These are phyloP conservation scores for Diophrys sp. DNA, from an alignment of 73 alveolate genomes.

Conservation along the genomic window DNA sequence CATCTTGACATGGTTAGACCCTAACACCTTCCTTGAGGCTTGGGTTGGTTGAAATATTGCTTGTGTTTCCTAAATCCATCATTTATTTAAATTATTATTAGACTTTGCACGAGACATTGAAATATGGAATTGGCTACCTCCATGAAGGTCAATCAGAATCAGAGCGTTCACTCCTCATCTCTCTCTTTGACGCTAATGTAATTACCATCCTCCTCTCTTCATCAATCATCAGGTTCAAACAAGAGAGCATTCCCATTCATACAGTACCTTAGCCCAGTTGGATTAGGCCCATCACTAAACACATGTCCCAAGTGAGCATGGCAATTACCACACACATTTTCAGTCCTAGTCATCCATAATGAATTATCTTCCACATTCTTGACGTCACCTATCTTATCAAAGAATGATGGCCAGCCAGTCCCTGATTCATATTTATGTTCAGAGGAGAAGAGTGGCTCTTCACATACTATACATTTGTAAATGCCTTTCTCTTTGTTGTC, in stretches of 20 bases:
- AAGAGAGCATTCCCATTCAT: too few species aligned
- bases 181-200: conserved; percentile 50
- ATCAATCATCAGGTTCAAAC: too few species aligned
- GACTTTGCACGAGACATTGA: conserved; percentile 62
- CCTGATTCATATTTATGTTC: background rate
- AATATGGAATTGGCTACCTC: conserved; percentile 43
- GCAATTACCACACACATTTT: conserved; percentile 65
- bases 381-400: background rate
- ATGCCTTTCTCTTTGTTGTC: background rate
- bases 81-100: too few species aligned
- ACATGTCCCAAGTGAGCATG: conserved; percentile 84
- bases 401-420: conserved; percentile 12
- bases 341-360: conserved; percentile 77
- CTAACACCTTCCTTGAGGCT: too few species aligned
- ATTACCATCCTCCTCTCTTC: conserved; percentile 64
- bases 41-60: too few species aligned
- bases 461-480: background rate
- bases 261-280: conserved; percentile 62
- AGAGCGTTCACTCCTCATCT: conserved; percentile 53
- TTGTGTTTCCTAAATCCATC: too few species aligned
- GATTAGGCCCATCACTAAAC: conserved; percentile 84
- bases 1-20: too few species aligned
- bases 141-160: conserved; percentile 55
- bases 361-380: conserved; percentile 53
- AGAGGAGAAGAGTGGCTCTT: background rate